Conservation (phyloP, 2,329 filamentous ascomycete genomes). For the Aureobasidium sp. region DNA sequence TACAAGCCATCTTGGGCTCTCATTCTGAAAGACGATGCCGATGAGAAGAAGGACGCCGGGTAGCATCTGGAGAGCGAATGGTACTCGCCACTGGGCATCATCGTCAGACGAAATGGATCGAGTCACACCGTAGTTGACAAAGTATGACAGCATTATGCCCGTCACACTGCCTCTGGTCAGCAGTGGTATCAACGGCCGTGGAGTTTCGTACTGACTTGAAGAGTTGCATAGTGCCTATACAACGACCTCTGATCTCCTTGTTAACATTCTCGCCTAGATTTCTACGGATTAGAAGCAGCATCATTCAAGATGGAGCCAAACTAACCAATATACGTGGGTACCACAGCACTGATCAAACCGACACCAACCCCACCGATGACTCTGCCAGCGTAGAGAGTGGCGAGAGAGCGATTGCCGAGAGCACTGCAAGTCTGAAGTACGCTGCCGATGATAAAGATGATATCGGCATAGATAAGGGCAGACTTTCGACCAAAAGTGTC, state of each 20-base stretch:
- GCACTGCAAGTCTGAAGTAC: slow-evolving; percentile 34
- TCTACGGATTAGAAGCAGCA: slow-evolving; percentile 13
- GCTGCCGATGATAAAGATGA: slow-evolving; percentile 36
- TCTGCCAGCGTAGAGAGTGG: slow-evolving; percentile 35
- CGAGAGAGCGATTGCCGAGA: slow-evolving; percentile 27
- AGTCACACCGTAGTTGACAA: slow-evolving; percentile 45
- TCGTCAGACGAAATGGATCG: slow-evolving; percentile 35
- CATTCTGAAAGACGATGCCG: slow-evolving; percentile 44
- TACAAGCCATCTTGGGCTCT: slow-evolving; percentile 48
- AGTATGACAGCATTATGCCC: slow-evolving; percentile 44
- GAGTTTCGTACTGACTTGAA: slow-evolving; percentile 18
- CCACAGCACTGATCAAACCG: slow-evolving; percentile 35
- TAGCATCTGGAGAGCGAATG: slow-evolving; percentile 45
- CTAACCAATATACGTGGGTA: slow-evolving; percentile 34
- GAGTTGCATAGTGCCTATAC: slow-evolving; percentile 25
- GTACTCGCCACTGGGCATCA: slow-evolving; percentile 46
- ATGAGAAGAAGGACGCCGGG: slow-evolving; percentile 43
- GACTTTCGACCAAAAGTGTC: slow-evolving; percentile 35
- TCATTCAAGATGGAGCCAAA: slow-evolving; percentile 26
- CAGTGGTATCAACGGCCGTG: background rate
- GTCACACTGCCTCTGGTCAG: slow-evolving; percentile 24
- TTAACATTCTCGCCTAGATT: slow-evolving; percentile 37
- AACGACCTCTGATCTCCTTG: slow-evolving; percentile 27
- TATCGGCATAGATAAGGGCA: slow-evolving; percentile 34
- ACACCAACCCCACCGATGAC: slow-evolving; percentile 39